These are phyloP conservation scores for Trichothecium roseum DNA, from an alignment of 2,329 filamentous ascomycete genomes.

Conservation along the genomic window DNA sequence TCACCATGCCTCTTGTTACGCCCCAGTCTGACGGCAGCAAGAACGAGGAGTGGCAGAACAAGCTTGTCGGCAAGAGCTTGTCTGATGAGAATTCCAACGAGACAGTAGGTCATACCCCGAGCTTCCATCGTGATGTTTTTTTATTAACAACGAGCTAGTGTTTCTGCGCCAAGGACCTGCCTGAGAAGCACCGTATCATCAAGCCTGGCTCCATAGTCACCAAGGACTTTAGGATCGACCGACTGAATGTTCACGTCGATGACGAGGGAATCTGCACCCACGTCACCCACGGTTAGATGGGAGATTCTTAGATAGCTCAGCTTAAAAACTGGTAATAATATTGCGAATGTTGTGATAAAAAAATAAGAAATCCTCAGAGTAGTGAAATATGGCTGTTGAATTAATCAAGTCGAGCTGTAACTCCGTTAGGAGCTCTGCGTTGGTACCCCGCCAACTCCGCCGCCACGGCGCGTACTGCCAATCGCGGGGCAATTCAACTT, in stretches of 20 bases:
- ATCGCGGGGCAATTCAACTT: slow-evolving; percentile 5
- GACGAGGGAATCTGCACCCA: slow-evolving; percentile 51
- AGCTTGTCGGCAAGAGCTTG: slow-evolving; percentile 54
- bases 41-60: slow-evolving; percentile 49
- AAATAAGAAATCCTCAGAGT: too few relatives aligned
- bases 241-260: slow-evolving; percentile 49
- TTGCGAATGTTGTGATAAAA: too few relatives aligned
- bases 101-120: slow-evolving; percentile 30
- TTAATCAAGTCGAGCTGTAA: too few relatives aligned
- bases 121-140: not conserved
- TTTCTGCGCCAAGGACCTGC: slow-evolving; percentile 51
- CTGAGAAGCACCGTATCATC: slow-evolving; percentile 45
- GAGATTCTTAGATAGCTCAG: not conserved
- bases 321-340: not conserved
- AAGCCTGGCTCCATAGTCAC: slow-evolving; percentile 47
- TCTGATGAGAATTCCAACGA: slow-evolving; percentile 38
- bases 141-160: slow-evolving; percentile 24
- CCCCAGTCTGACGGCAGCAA: slow-evolving; percentile 43
- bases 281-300: slow-evolving; percentile 40
- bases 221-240: slow-evolving; percentile 41
- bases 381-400: too few relatives aligned
- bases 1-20: slow-evolving; percentile 55
- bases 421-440: not conserved
- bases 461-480: not conserved
- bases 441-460: slow-evolving; percentile 5